Evolutionary conservation across 805 yeast species (phyloP), one percentile per base, ranked within the genome.

Genomic region (Teunomyces aglyptinius): DNA sequence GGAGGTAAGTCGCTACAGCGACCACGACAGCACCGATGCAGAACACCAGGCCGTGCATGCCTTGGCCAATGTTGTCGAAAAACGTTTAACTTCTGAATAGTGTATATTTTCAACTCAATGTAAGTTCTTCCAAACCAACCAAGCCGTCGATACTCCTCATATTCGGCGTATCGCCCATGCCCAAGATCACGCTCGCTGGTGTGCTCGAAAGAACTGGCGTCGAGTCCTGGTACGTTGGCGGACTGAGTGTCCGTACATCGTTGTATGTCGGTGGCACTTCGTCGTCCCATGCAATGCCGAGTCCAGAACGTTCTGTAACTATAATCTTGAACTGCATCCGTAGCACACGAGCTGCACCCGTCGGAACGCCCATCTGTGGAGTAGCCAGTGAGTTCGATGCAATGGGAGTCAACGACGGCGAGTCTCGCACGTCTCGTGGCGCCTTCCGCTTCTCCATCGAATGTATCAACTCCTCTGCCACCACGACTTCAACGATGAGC

Each of bases 271-370:
- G 99, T 2, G 99, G 99, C 13, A 95, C 98, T 65, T 94, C 99
- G 61, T 92, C 97, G 65, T 92, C 97, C 98, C 99, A 94, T 0
- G 97, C 86, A 26, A 94, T 89, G 4, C 99, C 99, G 35, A 94
- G 74, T 0, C 99, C 99, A 0, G 96, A 85, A 49, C 98, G 75
- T 61, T 91, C 98, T 2, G 96, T 86, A 18, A 94, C 67, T 2
- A 74, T 72, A n/a, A 92, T 58, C 53, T 86, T 85, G 68, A 94
- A 92, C 64, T 91, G 97, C 97, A 94, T 94, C 53, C 98, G 72
- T 49, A 94, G 71, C 1, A 94, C 96, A 41, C 99, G 73, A 0
- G 99, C 99, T 3, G 96, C 88, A 12, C 99, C 99, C 0, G 98
- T 94, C 2, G 95, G 91, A 0, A 86, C 80, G 40, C 91, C 90